A percentile compares a stretch with the other conserved stretches of the same genome.
These are phyloP conservation scores for Inonotus obliquus DNA, from an alignment of 1,284 basidiomycete genomes.

Conservation along the genomic window DNA sequence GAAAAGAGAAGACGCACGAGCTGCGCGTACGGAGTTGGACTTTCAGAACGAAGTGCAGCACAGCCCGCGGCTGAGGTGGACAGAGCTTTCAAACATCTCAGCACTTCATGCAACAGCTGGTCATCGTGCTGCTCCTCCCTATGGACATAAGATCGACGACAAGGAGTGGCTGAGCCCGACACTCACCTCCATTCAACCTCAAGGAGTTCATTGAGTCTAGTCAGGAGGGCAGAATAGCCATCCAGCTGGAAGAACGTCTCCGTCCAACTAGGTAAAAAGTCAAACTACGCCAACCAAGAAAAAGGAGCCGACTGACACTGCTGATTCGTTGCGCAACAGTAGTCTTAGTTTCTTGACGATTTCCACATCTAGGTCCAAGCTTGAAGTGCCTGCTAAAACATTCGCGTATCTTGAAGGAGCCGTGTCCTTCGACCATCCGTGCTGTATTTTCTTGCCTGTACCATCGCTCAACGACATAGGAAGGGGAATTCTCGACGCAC, in stretches of 20 bases:
- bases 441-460: conserved; percentile 28
- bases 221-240: conserved; percentile 82
- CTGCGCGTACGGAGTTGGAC: conserved; percentile 83
- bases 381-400: conserved; percentile 60
- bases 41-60: conserved; percentile 75
- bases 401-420: conserved; percentile 62
- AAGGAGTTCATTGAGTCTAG: conserved; percentile 86
- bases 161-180: not conserved
- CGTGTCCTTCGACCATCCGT: conserved; percentile 30
- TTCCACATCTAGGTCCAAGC: conserved; percentile 66
- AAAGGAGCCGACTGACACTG: conserved; percentile 48
- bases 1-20: conserved; percentile 85
- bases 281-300: not conserved
- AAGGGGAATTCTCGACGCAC: conserved; percentile 46
- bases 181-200: conserved; percentile 93
- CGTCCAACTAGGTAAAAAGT: conserved; percentile 66
- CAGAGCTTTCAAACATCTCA: conserved; percentile 92
- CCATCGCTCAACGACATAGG: conserved; percentile 37
- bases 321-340: conserved; percentile 81
- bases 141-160: conserved; percentile 12
- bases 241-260: conserved; percentile 80
- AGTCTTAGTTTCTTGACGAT: conserved; percentile 73
- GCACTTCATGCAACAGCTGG: conserved; percentile 85
- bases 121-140: conserved; percentile 99
- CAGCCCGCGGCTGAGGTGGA: conserved; percentile 85